Percentiles rank a stretch among this genome's conserved stretches.
Conservation (phyloP, 257 asterid species). For the Nicotiana otophora region DNA sequence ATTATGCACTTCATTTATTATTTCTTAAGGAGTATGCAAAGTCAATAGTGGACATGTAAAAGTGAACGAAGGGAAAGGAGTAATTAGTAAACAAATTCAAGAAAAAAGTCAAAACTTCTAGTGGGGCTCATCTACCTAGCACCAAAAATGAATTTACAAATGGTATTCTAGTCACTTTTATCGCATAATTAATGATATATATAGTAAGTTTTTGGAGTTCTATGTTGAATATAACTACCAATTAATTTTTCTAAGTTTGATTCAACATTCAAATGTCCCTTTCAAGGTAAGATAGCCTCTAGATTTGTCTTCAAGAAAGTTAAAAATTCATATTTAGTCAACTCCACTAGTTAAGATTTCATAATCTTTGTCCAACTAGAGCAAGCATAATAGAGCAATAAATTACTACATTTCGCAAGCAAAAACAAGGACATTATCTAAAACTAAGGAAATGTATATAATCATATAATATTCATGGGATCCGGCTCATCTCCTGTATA, state of each 20-base stretch:
- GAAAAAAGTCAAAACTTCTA: not conserved
- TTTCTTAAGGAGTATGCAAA: too few species aligned
- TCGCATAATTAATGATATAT: too few species aligned
- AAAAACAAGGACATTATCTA: not conserved
- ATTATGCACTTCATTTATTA: too few species aligned
- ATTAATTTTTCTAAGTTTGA: not conserved
- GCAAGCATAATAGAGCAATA: not conserved
- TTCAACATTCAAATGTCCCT: not conserved
- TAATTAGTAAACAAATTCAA: not conserved
- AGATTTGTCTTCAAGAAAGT: not conserved
- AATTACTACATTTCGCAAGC: not conserved
- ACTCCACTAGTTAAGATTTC: slow-evolving; percentile 4
- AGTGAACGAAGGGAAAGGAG: too few species aligned
- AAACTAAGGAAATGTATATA: too few species aligned
- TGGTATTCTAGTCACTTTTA: not conserved
- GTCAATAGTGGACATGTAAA: too few species aligned
- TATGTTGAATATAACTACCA: not conserved
- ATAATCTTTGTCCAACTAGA: slow-evolving; percentile 4
- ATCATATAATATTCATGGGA: too few species aligned
- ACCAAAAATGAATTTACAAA: not conserved
- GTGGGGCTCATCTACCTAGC: not conserved
- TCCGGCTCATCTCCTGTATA: too few species aligned
- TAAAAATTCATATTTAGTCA: not conserved
- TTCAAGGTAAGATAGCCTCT: not conserved
- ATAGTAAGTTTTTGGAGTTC: not conserved